A percentile compares a stretch with the other conserved stretches of the same genome.
phyloP scores from a whole-genome alignment of 306 rosid genomes.

The Acacia confusa region DNA sequence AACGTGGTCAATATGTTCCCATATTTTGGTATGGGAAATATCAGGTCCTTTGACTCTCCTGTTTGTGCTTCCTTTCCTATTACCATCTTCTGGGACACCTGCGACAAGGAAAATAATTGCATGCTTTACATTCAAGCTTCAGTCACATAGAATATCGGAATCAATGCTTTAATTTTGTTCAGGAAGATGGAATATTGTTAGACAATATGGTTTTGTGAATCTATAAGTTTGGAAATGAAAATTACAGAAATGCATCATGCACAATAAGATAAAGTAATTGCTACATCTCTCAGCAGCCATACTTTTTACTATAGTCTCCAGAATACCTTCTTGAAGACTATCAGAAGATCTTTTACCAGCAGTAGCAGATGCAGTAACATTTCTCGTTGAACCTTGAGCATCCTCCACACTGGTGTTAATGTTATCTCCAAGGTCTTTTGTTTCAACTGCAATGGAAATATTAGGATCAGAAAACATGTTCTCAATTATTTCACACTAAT shows the following conservation, averaged over 20 bases:
- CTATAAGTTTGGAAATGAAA: slow-evolving; percentile 2
- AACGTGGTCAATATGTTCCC: slow-evolving; percentile 89
- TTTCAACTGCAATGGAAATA: slow-evolving; percentile 58
- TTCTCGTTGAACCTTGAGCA: slow-evolving; percentile 37
- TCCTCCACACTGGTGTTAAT: slow-evolving; percentile 30
- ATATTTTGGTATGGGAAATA: slow-evolving; percentile 46
- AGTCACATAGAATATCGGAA: slow-evolving; percentile 7
- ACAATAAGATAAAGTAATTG: slow-evolving; percentile 17
- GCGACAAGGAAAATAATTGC: slow-evolving; percentile 33
- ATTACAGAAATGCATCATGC: slow-evolving; percentile 11
- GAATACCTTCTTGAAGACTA: slow-evolving; percentile 61
- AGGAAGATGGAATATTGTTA: slow-evolving; percentile 10
- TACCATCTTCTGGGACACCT: slow-evolving; percentile 38
- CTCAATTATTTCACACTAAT: not conserved
- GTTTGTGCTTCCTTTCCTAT: slow-evolving; percentile 53
- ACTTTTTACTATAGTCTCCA: slow-evolving; percentile 17
- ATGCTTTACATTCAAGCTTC: slow-evolving; percentile 16
- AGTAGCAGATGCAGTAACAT: slow-evolving; percentile 46
- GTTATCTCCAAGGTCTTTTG: slow-evolving; percentile 37
- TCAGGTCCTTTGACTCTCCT: slow-evolving; percentile 65
- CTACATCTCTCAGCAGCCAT: slow-evolving; percentile 24
- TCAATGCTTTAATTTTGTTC: not conserved
- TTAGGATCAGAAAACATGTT: slow-evolving; percentile 32
- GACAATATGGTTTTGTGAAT: slow-evolving; percentile 14
- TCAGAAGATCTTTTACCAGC: slow-evolving; percentile 71